phyloP scores from a whole-genome alignment of 441 rosid genomes.

The Gossypium schwendimanii region DNA sequence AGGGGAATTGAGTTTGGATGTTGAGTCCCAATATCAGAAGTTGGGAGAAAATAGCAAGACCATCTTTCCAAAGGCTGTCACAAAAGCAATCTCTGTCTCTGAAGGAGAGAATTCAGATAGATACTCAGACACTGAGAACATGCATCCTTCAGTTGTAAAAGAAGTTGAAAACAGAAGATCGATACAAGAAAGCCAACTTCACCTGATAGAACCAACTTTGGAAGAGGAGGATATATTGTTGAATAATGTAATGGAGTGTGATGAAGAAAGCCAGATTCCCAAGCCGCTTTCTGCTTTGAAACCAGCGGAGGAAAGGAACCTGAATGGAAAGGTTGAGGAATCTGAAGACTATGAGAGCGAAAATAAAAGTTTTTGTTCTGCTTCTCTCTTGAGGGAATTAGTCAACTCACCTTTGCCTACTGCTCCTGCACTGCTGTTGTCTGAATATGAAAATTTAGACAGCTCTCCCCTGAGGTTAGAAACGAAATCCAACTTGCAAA shows the following conservation, averaged over 20 bases:
- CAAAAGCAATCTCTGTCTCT: constrained; percentile 7
- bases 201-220: constrained; percentile 15
- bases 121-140: neutral
- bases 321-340: neutral
- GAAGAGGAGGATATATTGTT: constrained; percentile 13
- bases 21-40: too few species aligned
- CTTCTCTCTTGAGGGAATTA: constrained; percentile 22
- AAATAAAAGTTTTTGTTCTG: constrained; percentile 16
- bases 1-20: too few species aligned
- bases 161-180: constrained; percentile 14
- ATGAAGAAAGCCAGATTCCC: constrained; percentile 18
- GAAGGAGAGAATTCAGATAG: constrained; percentile 19
- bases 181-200: constrained; percentile 7
- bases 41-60: too few species aligned
- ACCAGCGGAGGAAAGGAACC: constrained; percentile 18
- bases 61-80: constrained; percentile 4
- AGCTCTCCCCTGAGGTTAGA: constrained; percentile 25
- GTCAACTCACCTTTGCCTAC: constrained; percentile 25
- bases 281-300: constrained; percentile 5
- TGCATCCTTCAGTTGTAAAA: constrained; percentile 14
- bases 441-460: constrained; percentile 29
- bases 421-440: constrained; percentile 21
- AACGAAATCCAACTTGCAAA: constrained; percentile 26
- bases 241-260: neutral
- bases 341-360: constrained; percentile 19